Percentiles rank a stretch among this genome's conserved stretches.
Conservation (phyloP, 2,329 filamentous ascomycete species). For the Neonectria faginata region DNA sequence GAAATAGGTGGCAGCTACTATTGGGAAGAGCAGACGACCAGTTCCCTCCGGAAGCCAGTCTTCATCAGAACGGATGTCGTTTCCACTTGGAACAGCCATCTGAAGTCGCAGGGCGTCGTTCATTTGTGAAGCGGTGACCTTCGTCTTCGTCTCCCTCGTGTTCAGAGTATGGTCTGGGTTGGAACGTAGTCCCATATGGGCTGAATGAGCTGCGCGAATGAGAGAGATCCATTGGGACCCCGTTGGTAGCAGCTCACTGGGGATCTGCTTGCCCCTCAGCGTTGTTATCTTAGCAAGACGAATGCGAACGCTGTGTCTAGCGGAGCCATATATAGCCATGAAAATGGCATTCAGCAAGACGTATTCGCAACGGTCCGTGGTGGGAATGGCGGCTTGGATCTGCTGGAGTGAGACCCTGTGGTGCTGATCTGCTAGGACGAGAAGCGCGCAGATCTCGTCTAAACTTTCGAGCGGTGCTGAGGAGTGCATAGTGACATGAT, state of each 20-base stretch:
- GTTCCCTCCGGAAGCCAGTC: slow-evolving; percentile 27
- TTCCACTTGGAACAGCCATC: neutral
- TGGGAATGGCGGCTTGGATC: slow-evolving; percentile 50
- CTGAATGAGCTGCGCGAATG: slow-evolving; percentile 35
- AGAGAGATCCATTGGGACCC: slow-evolving; percentile 41
- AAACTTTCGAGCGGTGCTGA: neutral
- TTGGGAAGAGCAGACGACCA: slow-evolving; percentile 28
- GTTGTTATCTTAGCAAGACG: slow-evolving; percentile 46
- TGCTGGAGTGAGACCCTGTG: slow-evolving; percentile 53
- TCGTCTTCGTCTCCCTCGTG: neutral
- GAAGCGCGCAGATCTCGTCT: slow-evolving; percentile 29
- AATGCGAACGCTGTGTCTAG: slow-evolving; percentile 53
- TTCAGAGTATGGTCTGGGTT: neutral
- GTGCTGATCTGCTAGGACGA: slow-evolving; percentile 51
- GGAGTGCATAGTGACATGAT: slow-evolving; percentile 44
- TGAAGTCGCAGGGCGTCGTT: neutral
- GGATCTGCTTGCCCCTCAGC: neutral
- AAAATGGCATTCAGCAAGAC: slow-evolving; percentile 50
- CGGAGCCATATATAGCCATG: slow-evolving; percentile 57
- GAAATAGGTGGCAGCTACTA: slow-evolving; percentile 25
- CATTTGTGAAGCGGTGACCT: neutral
- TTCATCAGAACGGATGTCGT: slow-evolving; percentile 8
- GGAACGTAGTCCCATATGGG: slow-evolving; percentile 30
- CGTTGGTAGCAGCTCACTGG: neutral
- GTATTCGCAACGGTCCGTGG: slow-evolving; percentile 45